These are phyloP conservation scores for Hymenotorrendiella dingleyae DNA, from an alignment of 2,329 filamentous ascomycete species.

Conservation along the genomic window DNA sequence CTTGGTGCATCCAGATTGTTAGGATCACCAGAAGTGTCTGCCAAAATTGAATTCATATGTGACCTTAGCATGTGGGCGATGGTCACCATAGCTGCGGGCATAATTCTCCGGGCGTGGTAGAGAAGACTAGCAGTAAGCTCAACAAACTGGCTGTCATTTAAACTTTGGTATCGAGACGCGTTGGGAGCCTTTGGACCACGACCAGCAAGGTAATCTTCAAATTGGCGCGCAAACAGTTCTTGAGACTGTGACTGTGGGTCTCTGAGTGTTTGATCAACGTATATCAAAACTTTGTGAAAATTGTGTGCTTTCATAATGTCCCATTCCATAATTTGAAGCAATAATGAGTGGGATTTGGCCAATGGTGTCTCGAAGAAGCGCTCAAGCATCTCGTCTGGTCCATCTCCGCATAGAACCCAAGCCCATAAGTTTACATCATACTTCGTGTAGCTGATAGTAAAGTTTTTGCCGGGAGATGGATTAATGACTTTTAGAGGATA, in stretches of 20 bases:
- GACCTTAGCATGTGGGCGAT: slow-evolving; percentile 21
- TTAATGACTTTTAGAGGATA: not conserved
- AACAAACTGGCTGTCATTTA: slow-evolving; percentile 17
- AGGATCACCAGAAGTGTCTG: not conserved
- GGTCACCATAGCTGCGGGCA: slow-evolving; percentile 23
- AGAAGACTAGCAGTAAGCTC: slow-evolving; percentile 21
- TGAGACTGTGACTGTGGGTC: not conserved
- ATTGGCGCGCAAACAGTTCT: too few relatives aligned
- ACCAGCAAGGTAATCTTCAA: too few relatives aligned
- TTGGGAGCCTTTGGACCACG: too few relatives aligned
- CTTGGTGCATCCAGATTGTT: slow-evolving; percentile 4
- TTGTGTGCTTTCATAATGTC: slow-evolving; percentile 16
- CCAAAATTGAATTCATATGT: slow-evolving; percentile 14
- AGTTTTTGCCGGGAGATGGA: not conserved
- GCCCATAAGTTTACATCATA: slow-evolving; percentile 27
- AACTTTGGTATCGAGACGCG: too few relatives aligned
- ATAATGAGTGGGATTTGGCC: slow-evolving; percentile 21
- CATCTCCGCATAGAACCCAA: slow-evolving; percentile 20
- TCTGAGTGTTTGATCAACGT: slow-evolving; percentile 8
- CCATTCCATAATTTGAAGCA: slow-evolving; percentile 22
- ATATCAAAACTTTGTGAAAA: slow-evolving; percentile 12
- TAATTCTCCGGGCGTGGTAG: slow-evolving; percentile 24
- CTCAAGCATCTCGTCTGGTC: slow-evolving; percentile 18
- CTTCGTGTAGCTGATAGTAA: too few relatives aligned
- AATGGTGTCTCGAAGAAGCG: slow-evolving; percentile 17